These are phyloP conservation scores for Suhomyces yuchorum DNA, from an alignment of 1,139 yeast species.

Conservation along the genomic window DNA sequence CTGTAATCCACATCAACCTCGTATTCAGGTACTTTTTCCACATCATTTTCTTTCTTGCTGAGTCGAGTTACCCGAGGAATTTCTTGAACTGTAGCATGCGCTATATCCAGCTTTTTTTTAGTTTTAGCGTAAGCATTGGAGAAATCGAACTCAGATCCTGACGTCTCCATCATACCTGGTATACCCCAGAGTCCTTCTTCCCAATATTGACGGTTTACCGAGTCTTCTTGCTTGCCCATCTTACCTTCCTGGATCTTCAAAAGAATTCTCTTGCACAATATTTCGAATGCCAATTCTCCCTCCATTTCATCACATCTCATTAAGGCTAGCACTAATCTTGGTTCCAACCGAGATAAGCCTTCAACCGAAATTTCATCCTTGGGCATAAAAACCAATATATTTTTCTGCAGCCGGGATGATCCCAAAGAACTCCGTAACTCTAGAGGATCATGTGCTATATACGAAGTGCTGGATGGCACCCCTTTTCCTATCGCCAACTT, in stretches of 20 bases:
- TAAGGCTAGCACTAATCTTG: constrained; percentile 13
- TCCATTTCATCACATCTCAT: constrained; percentile 20
- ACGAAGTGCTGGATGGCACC: constrained; percentile 8
- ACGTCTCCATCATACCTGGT: background rate
- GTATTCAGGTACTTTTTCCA: constrained; percentile 10
- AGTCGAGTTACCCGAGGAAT: constrained; percentile 5
- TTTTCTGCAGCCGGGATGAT: constrained; percentile 8
- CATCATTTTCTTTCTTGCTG: background rate
- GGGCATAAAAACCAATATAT: constrained; percentile 16
- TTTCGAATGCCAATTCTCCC: constrained; percentile 19
- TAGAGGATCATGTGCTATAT: constrained; percentile 12
- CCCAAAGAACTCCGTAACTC: constrained; percentile 13
- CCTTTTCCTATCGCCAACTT: constrained; percentile 3
- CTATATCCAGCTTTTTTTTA: constrained; percentile 2
- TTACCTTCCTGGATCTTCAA: constrained; percentile 18
- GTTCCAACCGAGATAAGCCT: constrained; percentile 1
- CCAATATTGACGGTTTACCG: constrained; percentile 7
- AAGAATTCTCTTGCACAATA: constrained; percentile 19
- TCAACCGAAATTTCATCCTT: constrained; percentile 12
- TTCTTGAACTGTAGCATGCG: constrained; percentile 7
- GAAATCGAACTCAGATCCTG: background rate
- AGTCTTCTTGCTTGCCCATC: background rate
- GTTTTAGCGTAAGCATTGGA: background rate
- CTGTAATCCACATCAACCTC: constrained; percentile 15
- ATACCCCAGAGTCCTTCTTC: constrained; percentile 6